Evolutionary conservation across 345 rosid genomes (phyloP).

Genomic region (Aquilaria sinensis): DNA sequence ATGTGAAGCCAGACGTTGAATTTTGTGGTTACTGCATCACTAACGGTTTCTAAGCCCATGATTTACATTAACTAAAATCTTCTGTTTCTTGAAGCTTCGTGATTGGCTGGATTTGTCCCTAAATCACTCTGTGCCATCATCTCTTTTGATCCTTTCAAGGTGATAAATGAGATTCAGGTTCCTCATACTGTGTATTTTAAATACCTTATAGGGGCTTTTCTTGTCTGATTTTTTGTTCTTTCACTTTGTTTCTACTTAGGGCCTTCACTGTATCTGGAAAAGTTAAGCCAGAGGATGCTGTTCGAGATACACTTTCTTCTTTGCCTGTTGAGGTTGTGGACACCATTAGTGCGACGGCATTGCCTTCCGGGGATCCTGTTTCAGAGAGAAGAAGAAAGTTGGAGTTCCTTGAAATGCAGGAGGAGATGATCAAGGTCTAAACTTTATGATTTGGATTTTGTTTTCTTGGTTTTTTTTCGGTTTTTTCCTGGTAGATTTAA

Average conservation of each 20-base stretch:
- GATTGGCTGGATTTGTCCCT: slow-evolving; percentile 91
- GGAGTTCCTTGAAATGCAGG: slow-evolving; percentile 94
- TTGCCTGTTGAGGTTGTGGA: slow-evolving; percentile 96
- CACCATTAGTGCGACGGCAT: slow-evolving; percentile 78
- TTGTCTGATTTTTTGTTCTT: slow-evolving; percentile 11
- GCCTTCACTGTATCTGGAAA: slow-evolving; percentile 82
- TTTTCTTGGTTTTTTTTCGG: slow-evolving; percentile 9
- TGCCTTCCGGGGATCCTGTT: slow-evolving; percentile 90
- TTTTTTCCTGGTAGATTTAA: neutral
- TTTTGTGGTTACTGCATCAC: too few relatives aligned
- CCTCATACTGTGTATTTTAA: neutral
- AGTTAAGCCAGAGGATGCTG: slow-evolving; percentile 81
- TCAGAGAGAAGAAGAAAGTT: slow-evolving; percentile 88
- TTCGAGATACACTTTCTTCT: slow-evolving; percentile 86
- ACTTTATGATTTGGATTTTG: slow-evolving; percentile 1
- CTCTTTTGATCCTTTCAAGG: slow-evolving; percentile 80
- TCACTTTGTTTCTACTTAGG: slow-evolving; percentile 26
- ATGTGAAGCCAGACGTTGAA: too few relatives aligned
- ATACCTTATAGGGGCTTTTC: slow-evolving; percentile 3
- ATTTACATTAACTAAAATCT: neutral
- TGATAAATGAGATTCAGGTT: slow-evolving; percentile 11
- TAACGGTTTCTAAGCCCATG: too few relatives aligned
- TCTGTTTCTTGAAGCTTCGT: slow-evolving; percentile 45
- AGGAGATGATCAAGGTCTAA: slow-evolving; percentile 80
- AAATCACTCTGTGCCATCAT: slow-evolving; percentile 84